A percentile compares a stretch with the other conserved stretches of the same genome.
phyloP scores from a whole-genome alignment of 257 asterid genomes.

The Thymus mandschuricus region DNA sequence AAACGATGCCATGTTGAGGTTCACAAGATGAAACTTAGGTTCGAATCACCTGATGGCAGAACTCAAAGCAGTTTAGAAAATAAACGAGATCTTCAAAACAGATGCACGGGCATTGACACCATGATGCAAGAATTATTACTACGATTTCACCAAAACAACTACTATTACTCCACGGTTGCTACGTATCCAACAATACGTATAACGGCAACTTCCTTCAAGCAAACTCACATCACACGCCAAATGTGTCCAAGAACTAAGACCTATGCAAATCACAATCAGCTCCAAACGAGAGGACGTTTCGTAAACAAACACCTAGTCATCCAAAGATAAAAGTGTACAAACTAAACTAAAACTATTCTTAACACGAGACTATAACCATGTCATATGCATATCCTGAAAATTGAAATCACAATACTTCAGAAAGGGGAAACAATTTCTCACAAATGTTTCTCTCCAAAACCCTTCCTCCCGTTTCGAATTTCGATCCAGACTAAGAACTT shows the following conservation, averaged over 20 bases:
- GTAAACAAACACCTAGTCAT: neutral
- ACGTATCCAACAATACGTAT: too few species aligned
- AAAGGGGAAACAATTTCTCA: neutral
- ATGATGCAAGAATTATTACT: neutral
- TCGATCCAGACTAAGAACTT: neutral
- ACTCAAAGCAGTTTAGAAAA: conserved; percentile 31
- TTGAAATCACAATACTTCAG: neutral
- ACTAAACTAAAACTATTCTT: too few species aligned
- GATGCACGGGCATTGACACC: neutral
- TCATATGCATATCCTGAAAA: neutral
- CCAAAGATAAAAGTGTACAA: too few species aligned
- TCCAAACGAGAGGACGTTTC: neutral
- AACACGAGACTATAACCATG: neutral
- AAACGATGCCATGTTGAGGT: conserved; percentile 51
- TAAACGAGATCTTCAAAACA: conserved; percentile 2
- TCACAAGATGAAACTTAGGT: conserved; percentile 23
- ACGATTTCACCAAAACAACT: neutral
- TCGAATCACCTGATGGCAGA: conserved; percentile 42
- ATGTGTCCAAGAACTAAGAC: neutral
- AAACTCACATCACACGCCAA: neutral
- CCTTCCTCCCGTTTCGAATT: neutral
- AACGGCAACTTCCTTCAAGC: too few species aligned
- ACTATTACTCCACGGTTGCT: neutral
- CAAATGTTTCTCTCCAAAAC: neutral
- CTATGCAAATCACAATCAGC: neutral